Evolutionary conservation across 441 rosid species (phyloP), one percentile per base, ranked within the genome.

Genomic region (Rhodomyrtus psidioides): DNA sequence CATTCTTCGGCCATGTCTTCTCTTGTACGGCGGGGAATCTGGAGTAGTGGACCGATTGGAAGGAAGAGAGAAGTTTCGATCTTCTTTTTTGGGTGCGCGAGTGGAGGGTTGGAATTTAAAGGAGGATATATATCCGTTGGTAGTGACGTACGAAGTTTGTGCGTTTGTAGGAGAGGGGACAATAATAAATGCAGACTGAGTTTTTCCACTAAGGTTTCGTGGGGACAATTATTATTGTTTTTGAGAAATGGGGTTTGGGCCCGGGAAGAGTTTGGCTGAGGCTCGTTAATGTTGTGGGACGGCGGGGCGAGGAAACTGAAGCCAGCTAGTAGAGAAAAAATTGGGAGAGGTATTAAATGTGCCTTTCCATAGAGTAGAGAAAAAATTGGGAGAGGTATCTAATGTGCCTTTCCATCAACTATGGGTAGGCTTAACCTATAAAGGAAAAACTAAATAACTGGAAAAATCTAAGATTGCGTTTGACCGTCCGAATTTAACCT

Each of bases 1-100:
- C 96, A 92, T 83, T 94, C 98, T 90, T 95, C 93, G 84, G 95
- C 92, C 93, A 94, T 93, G 83, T 85, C 83, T 53, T n/a, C 53
- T 58, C 59, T 14, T 70, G n/a, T 21, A 23, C 49, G 39, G 49
- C 16, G 16, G 49, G 79, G 79, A 70, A 70, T 70, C 26, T 21
- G 79, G 49, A 70, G 79, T 2, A 49, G 79, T 39, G 49, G 79
- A 70, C 23, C 26, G 49, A 70, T 70, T 13, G 79, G 23, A 39
- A 70, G 49, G 21, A 27, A 59, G 79, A 65, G 46, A 21, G 79
- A 24, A 39, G 21, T 12, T 70, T 24, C 79, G 49, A 39, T 70
- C 79, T 44, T 39, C n/a, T 42, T 70, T 70, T 70, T 70, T 70
- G 79, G 79, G 83, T 54, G 85, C 87, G 82, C 19, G 55, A 85